Evolutionary conservation across 1,139 yeast species (phyloP), one percentile per base, ranked within the genome.

Genomic region (Hansenula sp.): DNA sequence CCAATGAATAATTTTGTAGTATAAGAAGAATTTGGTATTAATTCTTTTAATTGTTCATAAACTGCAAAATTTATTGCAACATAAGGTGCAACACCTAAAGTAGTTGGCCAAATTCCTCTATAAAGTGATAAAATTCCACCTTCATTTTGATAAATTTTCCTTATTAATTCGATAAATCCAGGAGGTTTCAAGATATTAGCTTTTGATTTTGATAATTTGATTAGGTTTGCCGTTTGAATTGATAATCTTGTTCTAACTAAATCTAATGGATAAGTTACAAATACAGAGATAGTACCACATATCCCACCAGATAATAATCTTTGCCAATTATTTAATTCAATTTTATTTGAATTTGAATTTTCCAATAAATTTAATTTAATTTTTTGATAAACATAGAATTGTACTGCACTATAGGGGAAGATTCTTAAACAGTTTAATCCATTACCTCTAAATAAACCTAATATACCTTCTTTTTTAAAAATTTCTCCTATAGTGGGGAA

Each of bases 381-480:
- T 49, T 79, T 71, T 55, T 91, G 93, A 66, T 86, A 93, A 4
- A 87, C 88, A 19, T 90, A 79, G 65, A 89, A 93, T 66, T 93
- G 99, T 11, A 91, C 96, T 0, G 99, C 98, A 50, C 94, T 83
- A 62, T 93, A 93, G 0, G 99, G 99, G 50, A 93, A 79, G 30
- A 93, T 88, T 45, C 99, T 71, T 4, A 93, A 66, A 68, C 98
- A 91, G 63, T 93, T 93, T 48, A 89, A 71, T 1, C 91, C 86
- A 63, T 93, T 93, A 1, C 99, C 99, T 41, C 98, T 70, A 65
- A 89, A 87, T 55, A 87, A 72, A 0, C 99, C 97, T 47, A 79
- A 72, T 75, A 88, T 76, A 10, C 98, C 97, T 70, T 93, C 99
- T 48, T 90, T 97, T 42, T 67, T 68, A 75, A 90, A 91, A 78